These are phyloP conservation scores for Stephania yunnanensis DNA, from an alignment of 164 flowering plant species.

Conservation along the genomic window DNA sequence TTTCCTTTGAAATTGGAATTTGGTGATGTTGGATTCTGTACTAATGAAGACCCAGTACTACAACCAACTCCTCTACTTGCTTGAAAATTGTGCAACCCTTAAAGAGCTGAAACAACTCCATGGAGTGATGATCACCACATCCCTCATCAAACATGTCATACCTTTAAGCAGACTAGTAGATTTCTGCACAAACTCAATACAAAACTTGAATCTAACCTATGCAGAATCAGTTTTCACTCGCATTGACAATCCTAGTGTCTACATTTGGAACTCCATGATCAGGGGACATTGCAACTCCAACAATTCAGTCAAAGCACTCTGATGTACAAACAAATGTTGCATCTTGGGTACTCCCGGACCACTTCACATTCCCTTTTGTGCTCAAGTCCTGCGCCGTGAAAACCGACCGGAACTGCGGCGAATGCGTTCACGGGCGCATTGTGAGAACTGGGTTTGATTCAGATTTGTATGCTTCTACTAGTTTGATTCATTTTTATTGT, in stretches of 20 bases:
- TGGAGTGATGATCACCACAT: slow-evolving; percentile 20
- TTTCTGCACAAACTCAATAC: slow-evolving; percentile 17
- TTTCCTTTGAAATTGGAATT: too few species aligned
- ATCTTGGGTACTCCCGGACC: slow-evolving; percentile 19
- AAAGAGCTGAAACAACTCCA: slow-evolving; percentile 22
- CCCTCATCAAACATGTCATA: slow-evolving; percentile 12
- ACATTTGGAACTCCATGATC: slow-evolving; percentile 30
- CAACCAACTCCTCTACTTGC: slow-evolving; percentile 10
- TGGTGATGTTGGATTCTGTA: too few species aligned
- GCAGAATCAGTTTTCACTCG: slow-evolving; percentile 20
- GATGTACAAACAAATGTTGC: slow-evolving; percentile 24
- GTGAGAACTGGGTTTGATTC: slow-evolving; percentile 22
- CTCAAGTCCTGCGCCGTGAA: slow-evolving; percentile 20
- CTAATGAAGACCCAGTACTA: slow-evolving; percentile 7
- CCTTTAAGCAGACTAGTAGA: slow-evolving; percentile 22
- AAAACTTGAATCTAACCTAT: slow-evolving; percentile 13
- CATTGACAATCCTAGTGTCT: slow-evolving; percentile 18
- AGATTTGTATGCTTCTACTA: slow-evolving; percentile 22
- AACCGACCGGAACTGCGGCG: slow-evolving; percentile 4
- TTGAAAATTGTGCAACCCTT: slow-evolving; percentile 21
- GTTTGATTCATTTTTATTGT: slow-evolving; percentile 23
- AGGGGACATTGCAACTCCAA: slow-evolving; percentile 15
- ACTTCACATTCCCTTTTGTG: slow-evolving; percentile 29
- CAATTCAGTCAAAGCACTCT: slow-evolving; percentile 10
- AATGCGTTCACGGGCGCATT: slow-evolving; percentile 22